phyloP scores from a whole-genome alignment of 176 grass and related monocot species.

The Puya raimondii region DNA sequence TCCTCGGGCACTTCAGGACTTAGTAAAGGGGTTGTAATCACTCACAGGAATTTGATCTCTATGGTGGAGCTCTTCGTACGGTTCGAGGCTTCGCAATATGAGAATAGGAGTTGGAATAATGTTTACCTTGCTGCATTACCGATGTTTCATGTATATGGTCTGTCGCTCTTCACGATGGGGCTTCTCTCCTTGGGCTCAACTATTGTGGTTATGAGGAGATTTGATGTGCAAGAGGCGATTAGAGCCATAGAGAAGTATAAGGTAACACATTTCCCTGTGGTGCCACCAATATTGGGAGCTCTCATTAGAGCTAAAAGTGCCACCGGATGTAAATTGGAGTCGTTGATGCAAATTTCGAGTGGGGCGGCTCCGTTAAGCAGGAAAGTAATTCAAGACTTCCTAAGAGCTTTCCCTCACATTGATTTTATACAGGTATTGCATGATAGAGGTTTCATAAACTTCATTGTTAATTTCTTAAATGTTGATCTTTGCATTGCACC shows the following conservation, averaged over 20 bases:
- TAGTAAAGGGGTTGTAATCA: conserved; percentile 66
- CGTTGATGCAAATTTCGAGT: conserved; percentile 49
- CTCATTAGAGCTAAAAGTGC: conserved; percentile 22
- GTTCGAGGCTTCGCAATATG: conserved; percentile 61
- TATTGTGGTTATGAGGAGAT: conserved; percentile 71
- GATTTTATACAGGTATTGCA: conserved; percentile 69
- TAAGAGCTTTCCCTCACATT: conserved; percentile 49
- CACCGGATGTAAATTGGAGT: conserved; percentile 19
- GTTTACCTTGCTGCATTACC: conserved; percentile 72
- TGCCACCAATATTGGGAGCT: conserved; percentile 54
- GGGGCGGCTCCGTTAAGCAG: conserved; percentile 49
- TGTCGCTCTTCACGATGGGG: conserved; percentile 68
- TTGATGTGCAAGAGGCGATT: conserved; percentile 33
- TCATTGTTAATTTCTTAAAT: neutral
- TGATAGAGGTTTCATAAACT: neutral
- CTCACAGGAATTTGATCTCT: conserved; percentile 73
- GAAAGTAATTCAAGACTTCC: conserved; percentile 41
- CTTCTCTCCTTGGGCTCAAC: conserved; percentile 65
- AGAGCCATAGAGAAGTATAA: conserved; percentile 32
- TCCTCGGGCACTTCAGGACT: conserved; percentile 71
- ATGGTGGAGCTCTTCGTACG: conserved; percentile 59
- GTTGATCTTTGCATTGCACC: neutral
- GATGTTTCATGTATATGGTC: conserved; percentile 91
- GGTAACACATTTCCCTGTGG: conserved; percentile 62
- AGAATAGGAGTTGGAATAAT: conserved; percentile 38